Conservation (phyloP, 257 asterid genomes). For the Primulina tabacum region DNA sequence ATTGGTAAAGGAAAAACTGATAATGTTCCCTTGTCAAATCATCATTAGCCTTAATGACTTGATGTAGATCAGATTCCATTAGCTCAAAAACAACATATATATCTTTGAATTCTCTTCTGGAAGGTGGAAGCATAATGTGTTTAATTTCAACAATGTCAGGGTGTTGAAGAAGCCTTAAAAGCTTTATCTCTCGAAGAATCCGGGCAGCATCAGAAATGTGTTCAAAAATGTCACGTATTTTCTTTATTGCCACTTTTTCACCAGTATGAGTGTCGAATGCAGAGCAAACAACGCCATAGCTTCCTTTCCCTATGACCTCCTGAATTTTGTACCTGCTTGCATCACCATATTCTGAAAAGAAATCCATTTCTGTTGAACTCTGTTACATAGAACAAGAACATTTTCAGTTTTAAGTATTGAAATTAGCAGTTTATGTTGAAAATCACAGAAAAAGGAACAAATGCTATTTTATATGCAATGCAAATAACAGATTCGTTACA, state of each 20-base stretch:
- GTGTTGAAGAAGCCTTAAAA: conserved; percentile 82
- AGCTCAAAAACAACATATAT: conserved; percentile 93
- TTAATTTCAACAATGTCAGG: conserved; percentile 94
- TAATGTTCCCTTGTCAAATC: conserved; percentile 88
- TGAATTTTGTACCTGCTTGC: conserved; percentile 73
- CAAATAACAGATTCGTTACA: background rate
- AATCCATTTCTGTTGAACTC: conserved; percentile 72
- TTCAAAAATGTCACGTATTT: conserved; percentile 78
- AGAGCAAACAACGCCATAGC: conserved; percentile 95
- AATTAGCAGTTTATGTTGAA: background rate
- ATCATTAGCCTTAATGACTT: conserved; percentile 94
- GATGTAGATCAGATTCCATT: conserved; percentile 90
- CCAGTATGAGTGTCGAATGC: conserved; percentile 78
- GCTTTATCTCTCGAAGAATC: conserved; percentile 87
- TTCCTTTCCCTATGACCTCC: conserved; percentile 89
- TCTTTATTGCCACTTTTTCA: conserved; percentile 88
- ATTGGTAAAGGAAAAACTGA: conserved; percentile 82
- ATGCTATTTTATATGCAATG: background rate
- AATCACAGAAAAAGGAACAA: no score
- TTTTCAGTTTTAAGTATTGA: conserved; percentile 8
- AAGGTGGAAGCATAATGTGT: conserved; percentile 91
- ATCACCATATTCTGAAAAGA: conserved; percentile 90
- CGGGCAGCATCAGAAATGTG: conserved; percentile 91
- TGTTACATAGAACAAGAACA: conserved; percentile 28
- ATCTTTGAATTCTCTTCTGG: conserved; percentile 81